Evolutionary conservation across 169 alveolate species (phyloP).

Genomic region (Cryptosporidium xiaoi): DNA sequence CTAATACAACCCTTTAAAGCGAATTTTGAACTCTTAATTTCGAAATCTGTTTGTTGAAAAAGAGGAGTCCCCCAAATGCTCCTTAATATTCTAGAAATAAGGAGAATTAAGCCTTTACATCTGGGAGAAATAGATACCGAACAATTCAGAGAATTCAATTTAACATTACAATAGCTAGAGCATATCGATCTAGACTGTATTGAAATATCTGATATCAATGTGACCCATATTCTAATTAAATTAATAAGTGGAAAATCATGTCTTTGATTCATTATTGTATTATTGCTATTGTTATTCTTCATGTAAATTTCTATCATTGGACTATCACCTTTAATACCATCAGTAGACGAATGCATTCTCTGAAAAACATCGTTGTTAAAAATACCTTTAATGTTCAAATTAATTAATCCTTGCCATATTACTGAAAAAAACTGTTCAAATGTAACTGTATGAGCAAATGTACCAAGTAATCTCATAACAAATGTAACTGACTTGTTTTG

Average conservation of each 20-base stretch:
- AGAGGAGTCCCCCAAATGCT: constrained; percentile 56
- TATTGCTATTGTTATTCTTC: neutral
- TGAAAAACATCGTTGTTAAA: constrained; percentile 34
- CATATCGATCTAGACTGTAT: constrained; percentile 9
- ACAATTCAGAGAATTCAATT: constrained; percentile 12
- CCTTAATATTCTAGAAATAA: constrained; percentile 30
- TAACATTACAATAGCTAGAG: constrained; percentile 11
- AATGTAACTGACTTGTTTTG: constrained; percentile 12
- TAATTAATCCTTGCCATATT: constrained; percentile 60
- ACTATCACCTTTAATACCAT: constrained; percentile 23
- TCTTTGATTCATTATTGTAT: neutral
- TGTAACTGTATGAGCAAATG: constrained; percentile 67
- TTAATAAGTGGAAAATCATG: constrained; percentile 44
- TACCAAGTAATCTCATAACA: constrained; percentile 50
- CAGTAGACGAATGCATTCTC: neutral
- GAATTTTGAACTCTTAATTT: neutral
- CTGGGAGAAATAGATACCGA: constrained; percentile 51
- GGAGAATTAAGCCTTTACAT: constrained; percentile 40
- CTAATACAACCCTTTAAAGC: too few relatives aligned
- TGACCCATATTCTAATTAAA: constrained; percentile 55
- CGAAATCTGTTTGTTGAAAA: constrained; percentile 39
- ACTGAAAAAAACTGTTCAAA: constrained; percentile 70
- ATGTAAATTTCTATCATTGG: constrained; percentile 26
- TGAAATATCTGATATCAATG: constrained; percentile 48
- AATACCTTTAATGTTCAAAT: constrained; percentile 33